These are phyloP conservation scores for Globisporangium okanoganense DNA, from an alignment of 352 stramenopile species.

Conservation along the genomic window DNA sequence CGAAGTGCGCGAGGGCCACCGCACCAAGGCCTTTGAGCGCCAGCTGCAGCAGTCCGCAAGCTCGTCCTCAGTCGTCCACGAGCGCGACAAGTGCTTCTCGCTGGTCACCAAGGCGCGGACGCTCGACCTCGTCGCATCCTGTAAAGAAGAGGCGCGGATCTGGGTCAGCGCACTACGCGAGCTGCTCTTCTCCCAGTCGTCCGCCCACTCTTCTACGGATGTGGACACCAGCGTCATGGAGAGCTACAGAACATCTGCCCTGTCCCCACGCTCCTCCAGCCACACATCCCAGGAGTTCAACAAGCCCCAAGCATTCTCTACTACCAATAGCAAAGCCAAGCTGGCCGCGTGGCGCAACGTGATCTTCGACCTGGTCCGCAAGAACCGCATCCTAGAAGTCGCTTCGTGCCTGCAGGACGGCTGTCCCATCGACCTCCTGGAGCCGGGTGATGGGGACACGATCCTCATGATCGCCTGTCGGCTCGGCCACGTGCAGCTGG, in stretches of 20 bases:
- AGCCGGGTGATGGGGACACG: conserved; percentile 69
- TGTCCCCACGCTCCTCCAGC: conserved; percentile 20
- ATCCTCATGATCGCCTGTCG: conserved; percentile 78
- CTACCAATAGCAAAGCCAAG: conserved; percentile 30
- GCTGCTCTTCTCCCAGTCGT: conserved; percentile 27
- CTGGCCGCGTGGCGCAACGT: conserved; percentile 46
- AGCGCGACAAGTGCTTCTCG: conserved; percentile 66
- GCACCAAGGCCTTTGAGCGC: conserved; percentile 58
- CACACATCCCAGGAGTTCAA: not conserved
- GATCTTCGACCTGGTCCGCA: conserved; percentile 58
- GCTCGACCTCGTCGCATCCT: conserved; percentile 69
- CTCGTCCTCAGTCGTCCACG: conserved; percentile 30
- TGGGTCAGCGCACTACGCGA: conserved; percentile 50
- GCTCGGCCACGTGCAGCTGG: conserved; percentile 46
- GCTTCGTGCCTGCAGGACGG: conserved; percentile 48
- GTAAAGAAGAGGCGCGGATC: conserved; percentile 71
- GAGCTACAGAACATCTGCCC: conserved; percentile 38
- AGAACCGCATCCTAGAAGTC: conserved; percentile 38
- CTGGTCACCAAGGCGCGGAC: conserved; percentile 53
- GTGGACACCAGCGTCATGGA: conserved; percentile 29
- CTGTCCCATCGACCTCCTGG: conserved; percentile 73
- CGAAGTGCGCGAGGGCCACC: conserved; percentile 52
- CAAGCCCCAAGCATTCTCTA: conserved; percentile 1
- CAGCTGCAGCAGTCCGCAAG: conserved; percentile 34
- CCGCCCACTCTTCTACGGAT: not conserved